Evolutionary conservation across 169 alveolate species (phyloP).

Genomic region (Eimeria sp.): DNA sequence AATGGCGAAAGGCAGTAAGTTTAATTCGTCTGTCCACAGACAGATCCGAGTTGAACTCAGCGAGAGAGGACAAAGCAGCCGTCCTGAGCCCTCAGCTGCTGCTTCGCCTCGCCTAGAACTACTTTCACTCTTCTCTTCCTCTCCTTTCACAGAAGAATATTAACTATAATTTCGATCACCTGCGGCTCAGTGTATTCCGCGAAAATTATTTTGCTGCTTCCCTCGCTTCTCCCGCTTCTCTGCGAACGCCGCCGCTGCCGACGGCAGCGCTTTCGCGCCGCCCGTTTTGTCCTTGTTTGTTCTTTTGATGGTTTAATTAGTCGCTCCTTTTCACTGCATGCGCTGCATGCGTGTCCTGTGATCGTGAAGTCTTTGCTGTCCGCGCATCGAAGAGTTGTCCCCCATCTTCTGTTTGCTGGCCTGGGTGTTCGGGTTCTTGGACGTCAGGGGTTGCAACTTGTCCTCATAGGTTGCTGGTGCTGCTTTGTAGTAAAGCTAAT

Average conservation of each 20-base stretch:
- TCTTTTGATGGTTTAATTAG: background rate
- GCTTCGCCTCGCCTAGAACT: background rate
- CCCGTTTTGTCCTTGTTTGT: background rate
- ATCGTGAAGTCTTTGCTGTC: too few relatives aligned
- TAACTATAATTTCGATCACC: background rate
- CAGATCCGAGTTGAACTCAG: background rate
- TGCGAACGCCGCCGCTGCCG: constrained; percentile 39
- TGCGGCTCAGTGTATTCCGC: background rate
- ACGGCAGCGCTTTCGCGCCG: background rate
- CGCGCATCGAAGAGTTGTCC: too few relatives aligned
- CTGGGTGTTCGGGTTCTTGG: too few relatives aligned
- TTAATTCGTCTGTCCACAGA: background rate
- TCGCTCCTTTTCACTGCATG: background rate
- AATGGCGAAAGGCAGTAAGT: constrained; percentile 71
- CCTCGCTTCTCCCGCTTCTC: background rate
- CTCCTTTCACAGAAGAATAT: background rate
- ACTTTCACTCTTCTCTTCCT: background rate
- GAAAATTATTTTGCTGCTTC: background rate
- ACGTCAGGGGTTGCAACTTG: background rate
- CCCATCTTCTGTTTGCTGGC: too few relatives aligned
- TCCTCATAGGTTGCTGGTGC: too few relatives aligned
- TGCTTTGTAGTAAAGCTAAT: too few relatives aligned
- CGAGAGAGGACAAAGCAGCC: background rate
- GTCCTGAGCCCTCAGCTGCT: constrained; percentile 27
- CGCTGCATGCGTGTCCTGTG: background rate